These are phyloP conservation scores for Aureobasidium melanogenum DNA, from an alignment of 2,329 filamentous ascomycete genomes.

Conservation along the genomic window DNA sequence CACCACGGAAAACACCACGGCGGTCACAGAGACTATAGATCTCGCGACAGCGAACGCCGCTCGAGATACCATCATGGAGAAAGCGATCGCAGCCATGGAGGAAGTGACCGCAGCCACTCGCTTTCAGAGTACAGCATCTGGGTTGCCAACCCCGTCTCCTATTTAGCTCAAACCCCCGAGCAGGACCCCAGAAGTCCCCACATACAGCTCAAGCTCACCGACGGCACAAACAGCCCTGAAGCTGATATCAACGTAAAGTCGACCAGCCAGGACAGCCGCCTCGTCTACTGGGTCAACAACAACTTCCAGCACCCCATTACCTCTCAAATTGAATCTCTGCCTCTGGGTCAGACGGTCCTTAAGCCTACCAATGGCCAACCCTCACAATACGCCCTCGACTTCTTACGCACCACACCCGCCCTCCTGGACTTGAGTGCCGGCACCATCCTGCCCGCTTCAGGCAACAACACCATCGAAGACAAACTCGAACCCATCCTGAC, in stretches of 20 bases:
- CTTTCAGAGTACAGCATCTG: background rate
- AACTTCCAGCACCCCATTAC: slow-evolving; percentile 24
- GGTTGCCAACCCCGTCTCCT: slow-evolving; percentile 10
- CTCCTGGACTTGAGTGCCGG: slow-evolving; percentile 15
- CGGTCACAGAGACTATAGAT: background rate
- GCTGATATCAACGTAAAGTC: slow-evolving; percentile 29
- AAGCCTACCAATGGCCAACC: slow-evolving; percentile 11
- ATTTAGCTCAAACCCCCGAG: slow-evolving; percentile 15
- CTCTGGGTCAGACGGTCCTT: slow-evolving; percentile 22
- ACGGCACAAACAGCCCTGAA: slow-evolving; percentile 15
- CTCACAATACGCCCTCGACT: slow-evolving; percentile 18
- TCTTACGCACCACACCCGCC: slow-evolving; percentile 16
- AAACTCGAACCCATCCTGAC: slow-evolving; percentile 28
- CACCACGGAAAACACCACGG: background rate
- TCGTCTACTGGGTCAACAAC: slow-evolving; percentile 27
- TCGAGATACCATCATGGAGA: background rate
- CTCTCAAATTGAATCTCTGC: slow-evolving; percentile 16
- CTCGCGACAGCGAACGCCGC: background rate
- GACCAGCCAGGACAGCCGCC: slow-evolving; percentile 20
- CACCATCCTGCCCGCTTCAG: slow-evolving; percentile 15
- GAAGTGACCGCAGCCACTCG: background rate
- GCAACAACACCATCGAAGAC: slow-evolving; percentile 26
- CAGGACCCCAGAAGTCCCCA: slow-evolving; percentile 20
- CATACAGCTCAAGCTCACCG: slow-evolving; percentile 25
- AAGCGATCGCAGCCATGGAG: background rate